Conservation (phyloP, 805 yeast species). For the Pichia cabralensis region DNA sequence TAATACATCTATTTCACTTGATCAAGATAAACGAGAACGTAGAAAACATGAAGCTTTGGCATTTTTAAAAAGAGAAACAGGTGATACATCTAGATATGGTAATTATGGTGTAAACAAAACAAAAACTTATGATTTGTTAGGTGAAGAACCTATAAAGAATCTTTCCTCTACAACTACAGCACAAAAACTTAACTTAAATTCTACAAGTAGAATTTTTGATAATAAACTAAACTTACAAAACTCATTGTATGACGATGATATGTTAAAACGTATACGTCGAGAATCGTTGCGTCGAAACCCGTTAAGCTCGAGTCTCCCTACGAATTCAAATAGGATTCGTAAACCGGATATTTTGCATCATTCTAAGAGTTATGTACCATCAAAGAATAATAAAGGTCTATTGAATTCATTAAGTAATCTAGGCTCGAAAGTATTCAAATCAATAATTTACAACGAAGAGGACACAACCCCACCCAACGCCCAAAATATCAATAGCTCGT, state of each 20-base stretch:
- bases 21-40: conserved; percentile 7
- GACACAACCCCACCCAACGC: conserved; percentile 1
- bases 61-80: conserved; percentile 8
- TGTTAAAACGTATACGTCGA: conserved; percentile 13
- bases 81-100: neutral
- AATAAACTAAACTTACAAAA: conserved; percentile 5
- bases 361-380: neutral
- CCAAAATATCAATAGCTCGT: neutral
- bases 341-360: too few species aligned
- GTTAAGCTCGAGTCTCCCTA: neutral
- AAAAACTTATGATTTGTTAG: conserved; percentile 19
- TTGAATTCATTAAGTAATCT: conserved; percentile 20
- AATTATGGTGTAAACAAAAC: too few species aligned
- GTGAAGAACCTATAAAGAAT: conserved; percentile 24
- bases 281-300: conserved; percentile 9
- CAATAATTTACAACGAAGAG: conserved; percentile 22
- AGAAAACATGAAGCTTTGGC: conserved; percentile 11
- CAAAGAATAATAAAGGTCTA: conserved; percentile 11
- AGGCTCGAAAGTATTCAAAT: conserved; percentile 20
- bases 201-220: conserved; percentile 2
- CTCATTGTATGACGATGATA: conserved; percentile 12
- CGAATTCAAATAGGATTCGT: too few species aligned
- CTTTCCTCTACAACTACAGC: too few species aligned
- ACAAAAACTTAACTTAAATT: conserved; percentile 3
- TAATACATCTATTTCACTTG: too few species aligned